Evolutionary conservation across 257 asterid species (phyloP), one percentile per base, ranked within the genome.

Genomic region (Perilla frutescens): DNA sequence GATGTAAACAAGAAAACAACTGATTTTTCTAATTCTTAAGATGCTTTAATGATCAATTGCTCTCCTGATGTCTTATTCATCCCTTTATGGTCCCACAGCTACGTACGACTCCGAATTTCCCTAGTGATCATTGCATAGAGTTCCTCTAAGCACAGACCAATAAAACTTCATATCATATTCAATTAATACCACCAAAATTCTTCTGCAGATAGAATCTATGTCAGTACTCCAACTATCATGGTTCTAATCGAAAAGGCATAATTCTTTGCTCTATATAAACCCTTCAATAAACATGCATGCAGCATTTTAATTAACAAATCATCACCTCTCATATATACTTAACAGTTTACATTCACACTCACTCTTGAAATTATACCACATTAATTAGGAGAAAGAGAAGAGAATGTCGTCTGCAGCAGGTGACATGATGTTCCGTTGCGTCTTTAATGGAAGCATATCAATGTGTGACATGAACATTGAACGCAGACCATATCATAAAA

Each of bases 401-500:
- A 51, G 37, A 47, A 84, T 79, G 84, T 12, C 68, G 12, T 71
- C 49, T 62, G 55, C 47, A 66, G 81, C 83, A 74, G 83, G 77
- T 13, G 66, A 79, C 39, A 1, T 73, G 58, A 71, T 79, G 76
- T 14, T 86, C 37, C 66, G 51, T 26, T 67, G 77, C 62, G 85
- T 76, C 53, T 32, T 78, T 8, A 50, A 66, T 5, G 87, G 86
- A 80, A 78, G 81, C 77, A 67, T 80, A 54, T 80, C 81, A 2
- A 51, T 83, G 77, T 36, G 32, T 1, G 85, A 84, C 72, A 79
- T 50, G 62, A 70, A 74, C 47, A 80, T 80, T 7, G 84, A 87
- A 68, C 63, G 84, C 4, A 76, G 85, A 60, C 87, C 88, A 2
- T 81, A 84, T 45, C 87, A 84, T 34, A 34, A 39, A 1, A 62